Base-by-base conservation (phyloP, 768 basidiomycete genomes). In the Neoboletus magnificus region DNA sequence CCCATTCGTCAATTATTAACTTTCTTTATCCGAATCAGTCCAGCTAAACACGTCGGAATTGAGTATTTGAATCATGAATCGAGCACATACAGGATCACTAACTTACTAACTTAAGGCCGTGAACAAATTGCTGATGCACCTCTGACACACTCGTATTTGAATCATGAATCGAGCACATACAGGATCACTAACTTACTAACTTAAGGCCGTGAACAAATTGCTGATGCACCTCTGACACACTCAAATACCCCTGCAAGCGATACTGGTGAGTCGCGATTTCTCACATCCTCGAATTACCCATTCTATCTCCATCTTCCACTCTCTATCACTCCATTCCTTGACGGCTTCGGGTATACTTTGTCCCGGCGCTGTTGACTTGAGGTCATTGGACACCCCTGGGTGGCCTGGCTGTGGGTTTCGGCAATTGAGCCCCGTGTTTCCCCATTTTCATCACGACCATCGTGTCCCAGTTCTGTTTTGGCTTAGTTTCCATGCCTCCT, bases 181-280 rank as follows among this genome's bases (percentile, higher is more conserved):
- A n/a, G n/a, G n/a, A n/a, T n/a, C n/a, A n/a, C n/a, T n/a, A n/a
- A n/a, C n/a, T n/a, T n/a, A n/a, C n/a, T n/a, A n/a, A n/a, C n/a
- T n/a, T n/a, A n/a, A n/a, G n/a, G n/a, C n/a, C n/a, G n/a, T n/a
- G n/a, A n/a, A n/a, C n/a, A n/a, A n/a, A n/a, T n/a, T n/a, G n/a
- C n/a, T n/a, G n/a, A n/a, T 50, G 66, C 67, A 2, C 60, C 67
- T 16, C 57, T 67, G 29, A 53, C 62, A 3, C 63, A 71, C 20
- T 52, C 65, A 8, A 58, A 61, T 12, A 69, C 68, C 10, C 67
- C 68, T 25, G 55, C 54, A 25, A 70, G 70, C 16, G 68, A 69
- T 36, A 23, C 46, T 2, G 66, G 68, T 71, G 55, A 69, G 68
- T 63, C 30, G 22, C 18, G 1, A 2, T 42, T 48, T 55, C n/a